Conservation (phyloP, 2,329 filamentous ascomycete genomes). For the Graphilbum fragrans region DNA sequence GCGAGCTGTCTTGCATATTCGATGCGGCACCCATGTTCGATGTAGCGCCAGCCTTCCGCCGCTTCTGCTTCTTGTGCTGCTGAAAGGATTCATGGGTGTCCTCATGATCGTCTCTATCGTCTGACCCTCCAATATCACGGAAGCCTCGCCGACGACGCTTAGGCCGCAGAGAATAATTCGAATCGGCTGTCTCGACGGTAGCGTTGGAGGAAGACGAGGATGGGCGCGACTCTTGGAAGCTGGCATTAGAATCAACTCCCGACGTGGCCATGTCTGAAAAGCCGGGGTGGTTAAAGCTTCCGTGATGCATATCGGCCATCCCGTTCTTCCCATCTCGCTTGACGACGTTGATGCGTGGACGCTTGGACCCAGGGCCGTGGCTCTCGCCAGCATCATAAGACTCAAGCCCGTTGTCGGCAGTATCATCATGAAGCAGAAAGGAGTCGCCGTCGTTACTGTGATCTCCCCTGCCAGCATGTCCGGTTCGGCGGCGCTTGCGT, state of each 20-base stretch:
- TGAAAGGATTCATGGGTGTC: slow-evolving; percentile 5
- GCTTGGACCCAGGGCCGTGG: slow-evolving; percentile 5
- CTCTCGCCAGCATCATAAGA: not conserved
- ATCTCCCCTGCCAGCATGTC: not conserved
- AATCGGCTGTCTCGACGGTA: slow-evolving; percentile 32
- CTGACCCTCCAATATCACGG: slow-evolving; percentile 23
- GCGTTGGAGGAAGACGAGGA: slow-evolving; percentile 37
- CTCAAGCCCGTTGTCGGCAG: slow-evolving; percentile 2
- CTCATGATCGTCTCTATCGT: slow-evolving; percentile 13
- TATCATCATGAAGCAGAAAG: not conserved
- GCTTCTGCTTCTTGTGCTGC: slow-evolving; percentile 13
- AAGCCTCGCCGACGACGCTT: slow-evolving; percentile 32
- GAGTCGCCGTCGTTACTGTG: not conserved
- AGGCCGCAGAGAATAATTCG: slow-evolving; percentile 40
- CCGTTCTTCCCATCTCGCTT: slow-evolving; percentile 3
- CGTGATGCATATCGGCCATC: slow-evolving; percentile 22
- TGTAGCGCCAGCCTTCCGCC: not conserved
- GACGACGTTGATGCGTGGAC: slow-evolving; percentile 10
- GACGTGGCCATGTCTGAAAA: not conserved
- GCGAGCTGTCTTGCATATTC: not conserved
- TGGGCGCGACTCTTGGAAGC: slow-evolving; percentile 30
- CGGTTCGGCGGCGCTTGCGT: not conserved
- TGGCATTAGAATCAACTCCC: slow-evolving; percentile 11
- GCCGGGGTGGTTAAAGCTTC: slow-evolving; percentile 23
- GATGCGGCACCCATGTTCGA: not conserved